A percentile compares a stretch with the other conserved stretches of the same genome.
These are phyloP conservation scores for Zopfia rhizophila DNA, from an alignment of 2,329 filamentous ascomycete species.

Conservation along the genomic window DNA sequence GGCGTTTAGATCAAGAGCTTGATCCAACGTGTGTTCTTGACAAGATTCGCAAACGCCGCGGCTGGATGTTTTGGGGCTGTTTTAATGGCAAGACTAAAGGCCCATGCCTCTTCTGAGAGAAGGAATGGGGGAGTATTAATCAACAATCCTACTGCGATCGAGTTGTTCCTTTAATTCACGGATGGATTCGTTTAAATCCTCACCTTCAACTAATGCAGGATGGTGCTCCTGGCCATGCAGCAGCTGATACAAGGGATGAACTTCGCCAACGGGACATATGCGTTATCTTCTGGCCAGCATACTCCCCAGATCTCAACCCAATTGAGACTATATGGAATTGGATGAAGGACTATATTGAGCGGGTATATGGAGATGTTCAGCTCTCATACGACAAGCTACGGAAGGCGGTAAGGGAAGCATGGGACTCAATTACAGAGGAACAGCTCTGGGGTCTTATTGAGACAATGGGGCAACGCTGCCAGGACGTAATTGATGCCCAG, in stretches of 20 bases:
- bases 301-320: slow-evolving; percentile 18
- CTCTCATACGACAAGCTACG: slow-evolving; percentile 4
- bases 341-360: slow-evolving; percentile 21
- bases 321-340: slow-evolving; percentile 17
- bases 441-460: slow-evolving; percentile 3
- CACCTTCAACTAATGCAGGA: slow-evolving; percentile 18
- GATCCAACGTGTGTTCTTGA: slow-evolving; percentile 1
- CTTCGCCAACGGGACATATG: slow-evolving; percentile 1
- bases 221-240: slow-evolving; percentile 9
- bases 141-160: slow-evolving; percentile 13
- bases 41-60: slow-evolving; percentile 1
- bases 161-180: slow-evolving; percentile 19
- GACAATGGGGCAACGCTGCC: slow-evolving; percentile 12
- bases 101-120: slow-evolving; percentile 19
- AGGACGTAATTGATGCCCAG: slow-evolving; percentile 13
- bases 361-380: not conserved
- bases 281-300: slow-evolving; percentile 13
- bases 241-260: slow-evolving; percentile 1
- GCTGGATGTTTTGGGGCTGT: slow-evolving; percentile 9
- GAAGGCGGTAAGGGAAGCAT: slow-evolving; percentile 1
- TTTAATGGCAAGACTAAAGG: too few relatives aligned
- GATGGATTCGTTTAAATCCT: slow-evolving; percentile 13
- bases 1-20: slow-evolving; percentile 1
- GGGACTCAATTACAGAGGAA: not conserved
- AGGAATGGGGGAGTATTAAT: slow-evolving; percentile 19